Percentiles rank a stretch among this genome's conserved stretches.
Evolutionary conservation across 1,139 yeast species (phyloP).

Genomic region (Magnusiomyces ingens): DNA sequence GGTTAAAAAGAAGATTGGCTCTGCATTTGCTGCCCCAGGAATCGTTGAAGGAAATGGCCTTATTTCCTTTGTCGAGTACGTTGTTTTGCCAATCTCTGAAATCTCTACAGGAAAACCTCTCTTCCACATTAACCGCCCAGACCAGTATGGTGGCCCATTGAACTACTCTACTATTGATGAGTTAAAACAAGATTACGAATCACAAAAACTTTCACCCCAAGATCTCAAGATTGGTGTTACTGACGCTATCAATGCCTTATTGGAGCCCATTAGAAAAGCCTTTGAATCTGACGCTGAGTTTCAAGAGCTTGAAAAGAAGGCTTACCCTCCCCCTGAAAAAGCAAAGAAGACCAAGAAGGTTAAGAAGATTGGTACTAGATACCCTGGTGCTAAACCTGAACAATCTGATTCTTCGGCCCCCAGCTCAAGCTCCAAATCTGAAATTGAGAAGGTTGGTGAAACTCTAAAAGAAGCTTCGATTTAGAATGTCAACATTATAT

Average conservation of each 20-base stretch:
- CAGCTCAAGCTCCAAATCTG: conserved; percentile 14
- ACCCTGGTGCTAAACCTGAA: conserved; percentile 54
- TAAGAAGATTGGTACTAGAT: conserved; percentile 78
- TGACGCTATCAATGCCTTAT: conserved; percentile 67
- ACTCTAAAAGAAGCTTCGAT: conserved; percentile 15
- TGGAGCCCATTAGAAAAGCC: conserved; percentile 78
- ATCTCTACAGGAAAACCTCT: conserved; percentile 49
- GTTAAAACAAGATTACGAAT: conserved; percentile 63
- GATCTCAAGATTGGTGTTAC: conserved; percentile 92
- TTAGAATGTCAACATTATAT: not conserved
- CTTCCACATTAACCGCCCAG: conserved; percentile 83
- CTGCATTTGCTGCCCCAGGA: conserved; percentile 96
- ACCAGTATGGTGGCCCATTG: conserved; percentile 92
- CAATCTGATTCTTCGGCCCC: conserved; percentile 17
- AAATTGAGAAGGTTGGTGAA: conserved; percentile 28
- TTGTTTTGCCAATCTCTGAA: conserved; percentile 79
- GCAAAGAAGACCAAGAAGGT: conserved; percentile 60
- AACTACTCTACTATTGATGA: conserved; percentile 62
- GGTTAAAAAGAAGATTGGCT: conserved; percentile 82
- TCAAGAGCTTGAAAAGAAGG: conserved; percentile 65
- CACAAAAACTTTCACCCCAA: conserved; percentile 76
- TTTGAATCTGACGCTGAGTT: conserved; percentile 58
- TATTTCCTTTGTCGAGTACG: conserved; percentile 76
- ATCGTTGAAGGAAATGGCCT: conserved; percentile 87
- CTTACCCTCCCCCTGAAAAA: conserved; percentile 72